Conservation (phyloP, 2,329 filamentous ascomycete genomes). For the Nothophoma quercina region DNA sequence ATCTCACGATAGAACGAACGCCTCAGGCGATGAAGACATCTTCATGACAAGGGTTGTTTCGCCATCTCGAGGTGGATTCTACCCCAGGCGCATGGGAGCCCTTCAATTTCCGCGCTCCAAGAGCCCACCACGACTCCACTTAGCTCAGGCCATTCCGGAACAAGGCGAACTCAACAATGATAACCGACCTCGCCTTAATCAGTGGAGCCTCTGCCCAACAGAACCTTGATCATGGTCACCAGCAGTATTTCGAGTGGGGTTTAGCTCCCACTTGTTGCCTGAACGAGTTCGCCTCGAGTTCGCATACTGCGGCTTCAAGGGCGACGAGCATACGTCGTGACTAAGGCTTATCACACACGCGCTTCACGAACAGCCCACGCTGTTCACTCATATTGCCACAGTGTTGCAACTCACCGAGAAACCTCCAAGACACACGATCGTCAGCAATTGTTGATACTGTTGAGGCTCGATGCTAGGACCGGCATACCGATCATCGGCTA, state of each 20-base stretch:
- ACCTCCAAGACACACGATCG: background rate
- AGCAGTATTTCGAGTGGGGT: conserved; percentile 4
- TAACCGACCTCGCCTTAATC: conserved; percentile 9
- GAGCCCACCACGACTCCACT: conserved; percentile 29
- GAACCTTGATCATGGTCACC: conserved; percentile 1
- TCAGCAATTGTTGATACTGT: background rate
- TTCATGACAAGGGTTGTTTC: background rate
- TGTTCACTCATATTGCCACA: background rate
- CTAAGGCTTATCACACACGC: conserved; percentile 2
- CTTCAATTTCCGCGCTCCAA: conserved; percentile 21
- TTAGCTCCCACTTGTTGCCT: background rate
- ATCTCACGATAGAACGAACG: conserved; percentile 6
- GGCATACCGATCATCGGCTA: background rate
- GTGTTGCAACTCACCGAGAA: background rate
- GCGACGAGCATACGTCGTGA: background rate
- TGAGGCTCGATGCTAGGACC: background rate
- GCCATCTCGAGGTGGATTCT: conserved; percentile 1
- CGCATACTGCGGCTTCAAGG: background rate
- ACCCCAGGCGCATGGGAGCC: conserved; percentile 15
- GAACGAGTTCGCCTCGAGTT: background rate
- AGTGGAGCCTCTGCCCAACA: conserved; percentile 17
- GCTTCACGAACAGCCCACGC: background rate
- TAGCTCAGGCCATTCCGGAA: conserved; percentile 24
- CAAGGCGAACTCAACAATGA: conserved; percentile 27
- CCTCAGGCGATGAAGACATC: background rate